Base-by-base conservation (phyloP, 2,329 filamentous ascomycete species). In the Ophiostoma montium region DNA sequence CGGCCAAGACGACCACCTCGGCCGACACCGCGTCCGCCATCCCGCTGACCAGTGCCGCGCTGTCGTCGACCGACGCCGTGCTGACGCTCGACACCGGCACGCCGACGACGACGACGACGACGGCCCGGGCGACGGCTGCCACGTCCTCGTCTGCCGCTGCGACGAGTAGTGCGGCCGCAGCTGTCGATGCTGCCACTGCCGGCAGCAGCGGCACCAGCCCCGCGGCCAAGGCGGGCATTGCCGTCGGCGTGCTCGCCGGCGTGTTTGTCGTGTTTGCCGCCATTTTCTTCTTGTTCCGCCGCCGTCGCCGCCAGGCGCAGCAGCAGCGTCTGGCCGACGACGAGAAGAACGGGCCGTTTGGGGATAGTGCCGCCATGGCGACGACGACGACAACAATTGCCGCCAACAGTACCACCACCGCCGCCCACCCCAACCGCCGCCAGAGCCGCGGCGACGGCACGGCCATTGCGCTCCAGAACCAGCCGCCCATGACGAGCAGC, bases 201-300 rank as follows among this genome's bases (percentile, higher is more conserved):
- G 8, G 23, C 21, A 21, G 32, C 31, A 15, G 21, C 12, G 48
- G 48, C 38, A 51, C 47, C 31, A 52, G 47, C 47, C 4, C 53
- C 61, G 73, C 50, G 61, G 73, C 67, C 30, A 92, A 87, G 65
- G 89, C 87, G 39, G 92, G 92, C 52, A 76, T 95, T 53, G 86
- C 83, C 6, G 80, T 95, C 61, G 89, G 88, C 59, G 78, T 94
- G 44, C 66, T 95, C 31, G 70, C 82, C 7, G 77, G 76, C 45
- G 58, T 95, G 23, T 75, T 82, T 31, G 64, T 82, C 2, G 62
- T 92, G 23, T 76, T 79, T 30, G 68, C 80, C n/a, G 62, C 84
- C 19, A 70, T 84, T 18, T 82, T 86, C 60, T 80, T 94, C 63
- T 63, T 86, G 52, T 75, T 88, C 61, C 81, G 75, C 57, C 72